Evolutionary conservation across 139 green algal genomes (phyloP).

Genomic region (Ostreobium quekettii): DNA sequence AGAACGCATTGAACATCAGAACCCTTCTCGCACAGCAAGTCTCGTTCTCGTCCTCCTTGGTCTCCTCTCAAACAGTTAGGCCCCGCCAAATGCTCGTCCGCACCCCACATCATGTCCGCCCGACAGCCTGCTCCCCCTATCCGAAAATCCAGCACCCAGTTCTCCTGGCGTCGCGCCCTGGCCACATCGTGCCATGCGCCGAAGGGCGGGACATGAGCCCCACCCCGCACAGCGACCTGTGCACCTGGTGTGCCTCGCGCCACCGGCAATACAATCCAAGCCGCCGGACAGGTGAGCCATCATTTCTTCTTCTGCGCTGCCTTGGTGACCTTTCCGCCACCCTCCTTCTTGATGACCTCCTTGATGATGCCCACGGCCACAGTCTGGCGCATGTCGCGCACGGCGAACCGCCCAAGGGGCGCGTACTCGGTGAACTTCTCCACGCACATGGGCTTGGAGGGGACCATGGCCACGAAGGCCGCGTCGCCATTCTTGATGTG

Average conservation of each 20-base stretch:
- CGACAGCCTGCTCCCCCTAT: too few relatives aligned
- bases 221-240: too few relatives aligned
- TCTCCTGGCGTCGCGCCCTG: conserved; percentile 18
- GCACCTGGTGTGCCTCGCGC: too few relatives aligned
- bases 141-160: conserved; percentile 26
- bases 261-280: not conserved
- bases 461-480: conserved; percentile 57
- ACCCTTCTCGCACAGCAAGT: too few relatives aligned
- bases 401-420: conserved; percentile 54
- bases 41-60: too few relatives aligned
- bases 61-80: too few relatives aligned
- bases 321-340: conserved; percentile 37
- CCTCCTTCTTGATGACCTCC: conserved; percentile 46
- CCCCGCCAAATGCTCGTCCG: too few relatives aligned
- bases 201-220: too few relatives aligned
- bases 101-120: too few relatives aligned
- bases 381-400: conserved; percentile 49
- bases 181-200: too few relatives aligned
- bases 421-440: conserved; percentile 58
- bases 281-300: not conserved
- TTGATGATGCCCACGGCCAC: conserved; percentile 67
- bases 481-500: conserved; percentile 60
- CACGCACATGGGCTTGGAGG: conserved; percentile 64
- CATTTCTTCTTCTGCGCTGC: conserved; percentile 47
- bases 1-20: too few relatives aligned